These are phyloP conservation scores for Diaporthe amygdali DNA, from an alignment of 2,329 filamentous ascomycete genomes.

Conservation along the genomic window DNA sequence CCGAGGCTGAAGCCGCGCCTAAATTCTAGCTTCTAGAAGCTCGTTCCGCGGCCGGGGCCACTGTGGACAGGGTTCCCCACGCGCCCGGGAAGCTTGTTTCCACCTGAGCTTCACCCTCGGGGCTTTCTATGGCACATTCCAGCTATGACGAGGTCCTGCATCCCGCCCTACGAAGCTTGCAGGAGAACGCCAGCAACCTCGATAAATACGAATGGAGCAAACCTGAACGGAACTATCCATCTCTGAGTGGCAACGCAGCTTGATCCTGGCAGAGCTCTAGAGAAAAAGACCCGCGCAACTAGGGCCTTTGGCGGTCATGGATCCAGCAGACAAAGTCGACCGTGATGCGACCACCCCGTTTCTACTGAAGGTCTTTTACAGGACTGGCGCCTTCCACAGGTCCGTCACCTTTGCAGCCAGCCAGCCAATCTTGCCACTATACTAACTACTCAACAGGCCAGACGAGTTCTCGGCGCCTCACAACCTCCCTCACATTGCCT, in stretches of 20 bases:
- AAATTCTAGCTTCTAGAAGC: slow-evolving; percentile 18
- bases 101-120: not conserved
- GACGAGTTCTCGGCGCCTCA: slow-evolving; percentile 69
- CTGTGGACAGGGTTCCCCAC: slow-evolving; percentile 18
- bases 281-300: not conserved
- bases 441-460: slow-evolving; percentile 51
- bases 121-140: not conserved
- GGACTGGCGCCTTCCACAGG: slow-evolving; percentile 75
- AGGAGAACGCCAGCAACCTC: not conserved
- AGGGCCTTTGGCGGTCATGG: slow-evolving; percentile 8
- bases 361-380: slow-evolving; percentile 85
- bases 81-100: slow-evolving; percentile 12
- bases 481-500: slow-evolving; percentile 70
- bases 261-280: not conserved
- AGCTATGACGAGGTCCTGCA: not conserved
- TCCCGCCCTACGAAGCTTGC: not conserved
- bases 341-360: slow-evolving; percentile 79
- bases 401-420: slow-evolving; percentile 35
- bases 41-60: slow-evolving; percentile 10
- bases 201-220: not conserved
- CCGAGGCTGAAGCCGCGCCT: slow-evolving; percentile 14
- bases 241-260: not conserved
- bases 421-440: not conserved
- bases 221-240: not conserved
- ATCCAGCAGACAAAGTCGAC: slow-evolving; percentile 52